A percentile compares a stretch with the other conserved stretches of the same genome.
Conservation (phyloP, 768 basidiomycete species). For the Pisolithus tinctorius region DNA sequence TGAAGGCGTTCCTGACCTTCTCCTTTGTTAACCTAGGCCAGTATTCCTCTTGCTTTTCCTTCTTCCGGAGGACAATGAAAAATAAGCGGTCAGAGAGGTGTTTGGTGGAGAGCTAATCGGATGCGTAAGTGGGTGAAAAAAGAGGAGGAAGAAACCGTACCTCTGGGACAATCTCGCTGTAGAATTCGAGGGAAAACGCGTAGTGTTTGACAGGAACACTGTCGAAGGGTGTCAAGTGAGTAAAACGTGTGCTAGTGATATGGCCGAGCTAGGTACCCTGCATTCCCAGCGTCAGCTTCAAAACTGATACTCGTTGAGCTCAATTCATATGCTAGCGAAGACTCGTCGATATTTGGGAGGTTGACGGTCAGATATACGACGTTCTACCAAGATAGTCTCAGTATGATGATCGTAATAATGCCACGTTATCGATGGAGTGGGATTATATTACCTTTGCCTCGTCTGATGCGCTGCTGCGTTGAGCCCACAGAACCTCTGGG, state of each 20-base stretch:
- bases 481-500: slow-evolving; percentile 94
- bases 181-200: slow-evolving; percentile 77
- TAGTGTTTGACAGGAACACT: slow-evolving; percentile 41
- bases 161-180: slow-evolving; percentile 67
- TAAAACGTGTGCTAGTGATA: slow-evolving; percentile 4
- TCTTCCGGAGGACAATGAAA: slow-evolving; percentile 70
- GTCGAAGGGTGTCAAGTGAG: slow-evolving; percentile 30
- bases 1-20: slow-evolving; percentile 68
- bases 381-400: slow-evolving; percentile 46
- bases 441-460: slow-evolving; percentile 53
- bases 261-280: slow-evolving; percentile 6
- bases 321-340: slow-evolving; percentile 51
- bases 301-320: slow-evolving; percentile 54
- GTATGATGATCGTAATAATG: background rate
- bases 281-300: slow-evolving; percentile 54
- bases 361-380: slow-evolving; percentile 81
- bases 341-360: slow-evolving; percentile 61
- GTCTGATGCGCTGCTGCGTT: slow-evolving; percentile 69
- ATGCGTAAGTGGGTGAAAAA: background rate
- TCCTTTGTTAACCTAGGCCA: slow-evolving; percentile 94
- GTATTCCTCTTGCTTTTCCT: slow-evolving; percentile 65
- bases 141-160: slow-evolving; percentile 29
- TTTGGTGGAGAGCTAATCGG: slow-evolving; percentile 28
- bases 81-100: slow-evolving; percentile 65
- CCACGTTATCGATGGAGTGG: no score